phyloP scores from a whole-genome alignment of 176 grass and related monocot species.

The Hsuehochloa calcarea region DNA sequence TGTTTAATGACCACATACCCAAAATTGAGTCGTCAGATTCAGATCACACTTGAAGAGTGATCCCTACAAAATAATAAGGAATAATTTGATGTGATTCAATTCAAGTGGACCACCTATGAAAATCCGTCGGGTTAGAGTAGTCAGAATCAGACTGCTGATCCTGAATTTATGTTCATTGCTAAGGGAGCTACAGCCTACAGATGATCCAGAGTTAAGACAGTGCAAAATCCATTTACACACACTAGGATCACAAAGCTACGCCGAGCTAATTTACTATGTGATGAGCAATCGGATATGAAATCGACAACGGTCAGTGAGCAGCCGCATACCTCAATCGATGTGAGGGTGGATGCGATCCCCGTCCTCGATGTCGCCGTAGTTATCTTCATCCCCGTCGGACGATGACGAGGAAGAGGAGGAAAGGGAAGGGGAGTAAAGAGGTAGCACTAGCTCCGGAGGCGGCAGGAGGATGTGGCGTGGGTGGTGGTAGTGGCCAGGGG shows the following conservation, averaged over 20 bases:
- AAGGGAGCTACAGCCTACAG: neutral
- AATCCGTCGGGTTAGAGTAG: neutral
- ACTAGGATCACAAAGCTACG: neutral
- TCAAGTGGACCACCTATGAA: neutral
- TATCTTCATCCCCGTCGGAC: conserved; percentile 19
- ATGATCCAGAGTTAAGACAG: neutral
- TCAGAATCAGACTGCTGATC: neutral
- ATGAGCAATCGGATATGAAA: neutral
- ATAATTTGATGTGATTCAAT: neutral
- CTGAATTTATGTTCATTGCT: neutral
- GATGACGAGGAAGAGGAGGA: conserved; percentile 26
- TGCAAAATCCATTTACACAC: neutral
- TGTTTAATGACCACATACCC: neutral
- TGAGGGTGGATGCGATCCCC: conserved; percentile 6
- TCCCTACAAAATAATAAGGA: neutral
- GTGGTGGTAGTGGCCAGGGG: neutral
- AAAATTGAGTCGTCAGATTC: neutral
- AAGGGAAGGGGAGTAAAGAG: conserved; percentile 8
- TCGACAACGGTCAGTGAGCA: neutral
- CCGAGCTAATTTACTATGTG: neutral
- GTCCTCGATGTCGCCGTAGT: neutral
- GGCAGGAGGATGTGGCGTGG: conserved; percentile 23
- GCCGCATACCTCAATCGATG: conserved; percentile 38
- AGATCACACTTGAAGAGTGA: neutral
- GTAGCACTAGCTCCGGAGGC: neutral